phyloP scores from a whole-genome alignment of 2,329 filamentous ascomycete species.

The Pseudopithomyces maydicus region DNA sequence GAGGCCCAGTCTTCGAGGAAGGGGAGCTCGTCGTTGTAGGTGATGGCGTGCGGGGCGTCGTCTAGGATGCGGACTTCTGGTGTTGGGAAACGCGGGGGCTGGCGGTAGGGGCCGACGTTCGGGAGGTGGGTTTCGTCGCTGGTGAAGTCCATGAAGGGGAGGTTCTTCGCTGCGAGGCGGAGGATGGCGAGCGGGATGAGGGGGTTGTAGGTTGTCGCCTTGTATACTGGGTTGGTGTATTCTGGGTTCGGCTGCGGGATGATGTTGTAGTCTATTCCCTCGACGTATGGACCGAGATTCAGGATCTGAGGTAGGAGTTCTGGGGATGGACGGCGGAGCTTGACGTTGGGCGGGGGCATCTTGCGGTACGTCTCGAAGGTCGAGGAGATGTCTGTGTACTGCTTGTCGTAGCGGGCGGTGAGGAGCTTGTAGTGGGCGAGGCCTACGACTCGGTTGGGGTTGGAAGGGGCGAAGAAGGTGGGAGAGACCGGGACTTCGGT shows the following conservation, averaged over 20 bases:
- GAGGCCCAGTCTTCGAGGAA: slow-evolving; percentile 9
- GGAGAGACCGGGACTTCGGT: slow-evolving; percentile 5
- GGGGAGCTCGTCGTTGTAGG: neutral
- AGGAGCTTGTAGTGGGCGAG: neutral
- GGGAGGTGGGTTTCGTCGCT: slow-evolving; percentile 25
- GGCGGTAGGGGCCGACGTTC: slow-evolving; percentile 13
- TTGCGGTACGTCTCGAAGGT: neutral
- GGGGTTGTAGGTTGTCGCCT: slow-evolving; percentile 19
- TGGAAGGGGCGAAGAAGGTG: no score
- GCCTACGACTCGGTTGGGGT: neutral
- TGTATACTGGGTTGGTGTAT: slow-evolving; percentile 21
- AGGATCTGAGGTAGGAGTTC: neutral
- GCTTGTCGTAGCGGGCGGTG: neutral
- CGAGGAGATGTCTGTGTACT: neutral
- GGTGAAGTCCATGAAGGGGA: slow-evolving; percentile 21
- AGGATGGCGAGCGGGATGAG: slow-evolving; percentile 26
- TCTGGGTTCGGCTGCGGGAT: neutral
- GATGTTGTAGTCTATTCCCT: neutral
- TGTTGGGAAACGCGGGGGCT: slow-evolving; percentile 6
- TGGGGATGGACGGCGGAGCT: neutral
- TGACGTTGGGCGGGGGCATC: neutral
- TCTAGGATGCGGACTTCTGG: no score
- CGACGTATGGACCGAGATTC: neutral
- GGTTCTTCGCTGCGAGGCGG: slow-evolving; percentile 24
- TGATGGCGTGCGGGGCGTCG: no score